phyloP scores from a whole-genome alignment of 352 stramenopile genomes.

The Globisporangium camurandrum region DNA sequence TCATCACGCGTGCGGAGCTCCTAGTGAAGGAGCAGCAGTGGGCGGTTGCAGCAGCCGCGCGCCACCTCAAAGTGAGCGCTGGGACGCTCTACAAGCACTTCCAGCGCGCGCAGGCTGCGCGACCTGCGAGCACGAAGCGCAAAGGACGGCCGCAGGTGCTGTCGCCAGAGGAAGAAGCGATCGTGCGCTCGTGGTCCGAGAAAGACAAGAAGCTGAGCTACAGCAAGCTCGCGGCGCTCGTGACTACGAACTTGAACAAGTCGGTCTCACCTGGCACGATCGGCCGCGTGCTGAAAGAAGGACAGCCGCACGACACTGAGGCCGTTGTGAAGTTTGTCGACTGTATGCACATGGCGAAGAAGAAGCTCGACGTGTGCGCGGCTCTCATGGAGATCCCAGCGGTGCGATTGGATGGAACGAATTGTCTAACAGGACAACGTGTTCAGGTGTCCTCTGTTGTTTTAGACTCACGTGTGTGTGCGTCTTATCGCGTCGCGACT shows the following conservation, averaged over 20 bases:
- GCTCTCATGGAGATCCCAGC: background rate
- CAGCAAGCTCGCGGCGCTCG: slow-evolving; percentile 7
- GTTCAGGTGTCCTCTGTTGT: too few species aligned
- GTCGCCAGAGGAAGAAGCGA: slow-evolving; percentile 3
- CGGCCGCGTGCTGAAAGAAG: slow-evolving; percentile 6
- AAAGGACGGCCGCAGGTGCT: slow-evolving; percentile 6
- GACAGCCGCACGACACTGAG: slow-evolving; percentile 3
- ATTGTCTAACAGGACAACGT: too few species aligned
- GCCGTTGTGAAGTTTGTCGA: slow-evolving; percentile 5
- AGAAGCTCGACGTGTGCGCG: slow-evolving; percentile 7
- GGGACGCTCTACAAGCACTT: slow-evolving; percentile 10
- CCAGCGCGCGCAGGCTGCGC: slow-evolving; percentile 4
- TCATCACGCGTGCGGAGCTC: slow-evolving; percentile 7
- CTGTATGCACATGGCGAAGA: slow-evolving; percentile 8
- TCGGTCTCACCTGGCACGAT: slow-evolving; percentile 7
- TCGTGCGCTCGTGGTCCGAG: slow-evolving; percentile 3
- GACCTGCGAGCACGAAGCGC: slow-evolving; percentile 4
- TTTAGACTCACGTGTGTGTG: too few species aligned
- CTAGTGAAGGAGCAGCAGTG: slow-evolving; percentile 8
- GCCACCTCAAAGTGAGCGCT: slow-evolving; percentile 10
- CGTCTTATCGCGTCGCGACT: background rate
- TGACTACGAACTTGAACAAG: slow-evolving; percentile 4
- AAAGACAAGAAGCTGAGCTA: slow-evolving; percentile 6
- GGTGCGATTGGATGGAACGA: background rate
- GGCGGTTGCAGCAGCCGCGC: slow-evolving; percentile 4